phyloP scores from a whole-genome alignment of 768 basidiomycete species.

The Holtermannia corniformis region DNA sequence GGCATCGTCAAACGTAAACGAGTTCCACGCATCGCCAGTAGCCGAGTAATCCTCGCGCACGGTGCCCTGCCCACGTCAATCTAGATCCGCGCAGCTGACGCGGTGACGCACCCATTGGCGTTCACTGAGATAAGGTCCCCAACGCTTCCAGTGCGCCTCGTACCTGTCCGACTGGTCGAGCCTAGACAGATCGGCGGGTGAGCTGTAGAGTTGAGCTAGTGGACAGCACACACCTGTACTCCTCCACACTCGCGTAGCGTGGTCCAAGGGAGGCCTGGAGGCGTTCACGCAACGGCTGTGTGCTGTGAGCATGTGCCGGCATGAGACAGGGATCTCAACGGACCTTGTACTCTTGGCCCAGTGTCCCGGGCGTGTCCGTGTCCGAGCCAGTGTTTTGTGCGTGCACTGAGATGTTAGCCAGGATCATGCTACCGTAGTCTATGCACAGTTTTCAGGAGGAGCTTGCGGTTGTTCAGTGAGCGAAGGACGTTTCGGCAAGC shows the following conservation, averaged over 20 bases:
- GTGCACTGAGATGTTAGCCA: slow-evolving; percentile 18
- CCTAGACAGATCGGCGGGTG: slow-evolving; percentile 1
- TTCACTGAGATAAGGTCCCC: slow-evolving; percentile 96
- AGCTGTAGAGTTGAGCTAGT: not conserved
- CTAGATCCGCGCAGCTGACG: not conserved
- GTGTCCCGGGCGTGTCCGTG: slow-evolving; percentile 32
- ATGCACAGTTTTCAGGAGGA: slow-evolving; percentile 11
- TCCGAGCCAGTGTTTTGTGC: slow-evolving; percentile 23
- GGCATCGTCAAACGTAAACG: slow-evolving; percentile 38
- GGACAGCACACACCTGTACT: slow-evolving; percentile 47
- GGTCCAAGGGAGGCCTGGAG: slow-evolving; percentile 56
- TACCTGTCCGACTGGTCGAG: slow-evolving; percentile 71
- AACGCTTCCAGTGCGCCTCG: slow-evolving; percentile 91
- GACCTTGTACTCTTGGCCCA: slow-evolving; percentile 21
- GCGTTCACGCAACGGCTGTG: slow-evolving; percentile 48
- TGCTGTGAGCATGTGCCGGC: not conserved
- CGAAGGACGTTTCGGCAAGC: slow-evolving; percentile 36
- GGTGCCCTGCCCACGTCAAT: slow-evolving; percentile 89
- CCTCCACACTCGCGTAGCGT: slow-evolving; percentile 72
- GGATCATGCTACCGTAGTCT: slow-evolving; percentile 11
- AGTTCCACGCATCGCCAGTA: slow-evolving; percentile 69
- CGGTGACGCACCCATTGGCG: slow-evolving; percentile 76
- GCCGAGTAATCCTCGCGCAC: slow-evolving; percentile 97
- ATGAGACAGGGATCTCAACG: slow-evolving; percentile 1
- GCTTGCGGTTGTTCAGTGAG: slow-evolving; percentile 12